Evolutionary conservation across 139 green algal genomes (phyloP).

Genomic region (Pleodorina starrii): DNA sequence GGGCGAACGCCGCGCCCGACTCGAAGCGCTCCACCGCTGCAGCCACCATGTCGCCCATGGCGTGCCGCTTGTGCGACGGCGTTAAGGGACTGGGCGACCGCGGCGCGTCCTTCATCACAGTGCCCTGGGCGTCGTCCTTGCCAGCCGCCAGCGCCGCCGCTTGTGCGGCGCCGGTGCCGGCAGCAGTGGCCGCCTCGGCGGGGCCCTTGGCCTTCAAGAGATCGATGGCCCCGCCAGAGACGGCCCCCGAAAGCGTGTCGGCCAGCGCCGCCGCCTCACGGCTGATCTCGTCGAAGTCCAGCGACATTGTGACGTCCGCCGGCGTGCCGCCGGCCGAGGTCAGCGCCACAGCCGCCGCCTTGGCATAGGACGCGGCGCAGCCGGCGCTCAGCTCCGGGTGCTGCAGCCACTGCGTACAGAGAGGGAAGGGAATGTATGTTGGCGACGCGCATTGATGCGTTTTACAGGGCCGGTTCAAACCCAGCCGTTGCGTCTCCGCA

Average conservation of each 20-base stretch:
- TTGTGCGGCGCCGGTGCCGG: background rate
- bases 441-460: no score
- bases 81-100: background rate
- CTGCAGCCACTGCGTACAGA: background rate
- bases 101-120: background rate
- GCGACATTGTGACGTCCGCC: background rate
- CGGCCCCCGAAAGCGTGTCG: background rate
- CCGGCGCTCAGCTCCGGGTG: background rate
- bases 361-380: background rate
- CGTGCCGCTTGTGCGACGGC: background rate
- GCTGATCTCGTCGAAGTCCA: slow-evolving; percentile 45
- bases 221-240: background rate
- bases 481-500: no score
- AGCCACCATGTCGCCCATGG: slow-evolving; percentile 16
- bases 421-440: no score
- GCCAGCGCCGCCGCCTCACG: slow-evolving; percentile 23
- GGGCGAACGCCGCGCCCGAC: background rate
- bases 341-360: background rate
- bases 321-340: background rate
- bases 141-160: background rate
- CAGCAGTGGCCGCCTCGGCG: background rate
- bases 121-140: background rate
- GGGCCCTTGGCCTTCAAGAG: background rate
- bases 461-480: no score
- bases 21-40: slow-evolving; percentile 28